phyloP scores from a whole-genome alignment of 2,329 filamentous ascomycete genomes.

The Colletotrichum coccodes region DNA sequence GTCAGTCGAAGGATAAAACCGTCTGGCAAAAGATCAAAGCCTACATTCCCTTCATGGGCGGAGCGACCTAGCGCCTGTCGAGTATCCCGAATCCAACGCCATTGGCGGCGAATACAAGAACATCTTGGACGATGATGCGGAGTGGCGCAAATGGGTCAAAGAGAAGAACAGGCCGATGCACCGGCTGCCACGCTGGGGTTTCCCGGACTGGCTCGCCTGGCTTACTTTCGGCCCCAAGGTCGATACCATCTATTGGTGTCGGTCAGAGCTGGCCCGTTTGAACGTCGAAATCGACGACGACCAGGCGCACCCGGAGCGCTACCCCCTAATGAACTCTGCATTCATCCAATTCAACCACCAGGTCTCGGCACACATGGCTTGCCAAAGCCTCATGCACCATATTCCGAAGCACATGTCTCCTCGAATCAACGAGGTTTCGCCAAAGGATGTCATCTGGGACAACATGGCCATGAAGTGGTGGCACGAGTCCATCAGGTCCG shows the following conservation, averaged over 20 bases:
- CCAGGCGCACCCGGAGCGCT: slow-evolving; percentile 85
- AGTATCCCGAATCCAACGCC: slow-evolving; percentile 73
- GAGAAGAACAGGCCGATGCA: slow-evolving; percentile 87
- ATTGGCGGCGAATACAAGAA: slow-evolving; percentile 65
- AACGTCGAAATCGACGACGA: slow-evolving; percentile 94
- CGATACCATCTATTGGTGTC: slow-evolving; percentile 93
- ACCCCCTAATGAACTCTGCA: slow-evolving; percentile 92
- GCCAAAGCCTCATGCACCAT: slow-evolving; percentile 90
- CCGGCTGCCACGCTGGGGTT: slow-evolving; percentile 71
- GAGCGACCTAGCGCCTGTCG: slow-evolving; percentile 47
- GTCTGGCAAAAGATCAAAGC: slow-evolving; percentile 61
- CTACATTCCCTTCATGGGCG: slow-evolving; percentile 59
- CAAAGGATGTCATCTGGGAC: slow-evolving; percentile 93
- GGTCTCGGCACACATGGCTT: slow-evolving; percentile 97
- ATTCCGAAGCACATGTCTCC: slow-evolving; percentile 94
- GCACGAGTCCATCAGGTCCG: slow-evolving; percentile 82
- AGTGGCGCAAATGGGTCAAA: slow-evolving; percentile 87
- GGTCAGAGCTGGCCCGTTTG: slow-evolving; percentile 84
- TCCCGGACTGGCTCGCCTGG: slow-evolving; percentile 76
- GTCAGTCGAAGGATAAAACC: slow-evolving; percentile 54
- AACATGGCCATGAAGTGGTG: slow-evolving; percentile 98
- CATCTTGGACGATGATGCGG: slow-evolving; percentile 62
- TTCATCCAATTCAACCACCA: slow-evolving; percentile 99
- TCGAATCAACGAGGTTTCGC: slow-evolving; percentile 91
- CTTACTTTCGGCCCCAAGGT: slow-evolving; percentile 89